Conservation (phyloP, 805 yeast species). For the Candida broadrunensis region DNA sequence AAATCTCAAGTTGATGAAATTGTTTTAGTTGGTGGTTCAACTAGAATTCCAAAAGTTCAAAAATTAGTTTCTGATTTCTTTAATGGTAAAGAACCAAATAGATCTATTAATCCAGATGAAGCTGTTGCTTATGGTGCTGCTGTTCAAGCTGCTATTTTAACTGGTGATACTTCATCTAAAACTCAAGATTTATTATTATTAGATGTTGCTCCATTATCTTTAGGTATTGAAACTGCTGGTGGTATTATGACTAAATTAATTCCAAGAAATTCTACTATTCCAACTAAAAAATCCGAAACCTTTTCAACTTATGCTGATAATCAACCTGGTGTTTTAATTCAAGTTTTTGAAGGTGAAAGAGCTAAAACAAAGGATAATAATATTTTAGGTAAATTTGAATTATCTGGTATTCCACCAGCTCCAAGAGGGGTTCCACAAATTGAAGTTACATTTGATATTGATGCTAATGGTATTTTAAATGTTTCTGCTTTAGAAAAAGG, state of each 20-base stretch:
- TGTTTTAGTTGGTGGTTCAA: constrained; percentile 96
- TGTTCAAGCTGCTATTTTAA: constrained; percentile 93
- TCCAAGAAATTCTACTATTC: constrained; percentile 97
- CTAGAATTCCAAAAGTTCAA: constrained; percentile 97
- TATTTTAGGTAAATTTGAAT: constrained; percentile 94
- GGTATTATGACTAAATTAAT: constrained; percentile 98
- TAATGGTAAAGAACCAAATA: constrained; percentile 96
- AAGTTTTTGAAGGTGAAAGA: constrained; percentile 98
- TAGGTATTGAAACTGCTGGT: constrained; percentile 99
- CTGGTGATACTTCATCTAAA: constrained; percentile 95
- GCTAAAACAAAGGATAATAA: constrained; percentile 94
- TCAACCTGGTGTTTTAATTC: constrained; percentile 98
- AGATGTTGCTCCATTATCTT: constrained; percentile 96
- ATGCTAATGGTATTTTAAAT: constrained; percentile 96
- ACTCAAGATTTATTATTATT: constrained; percentile 91
- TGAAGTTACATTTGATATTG: constrained; percentile 95
- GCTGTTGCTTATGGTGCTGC: constrained; percentile 99
- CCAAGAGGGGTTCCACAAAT: constrained; percentile 99
- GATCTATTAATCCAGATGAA: constrained; percentile 96
- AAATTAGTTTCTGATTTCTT: constrained; percentile 93
- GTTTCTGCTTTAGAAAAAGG: constrained; percentile 97
- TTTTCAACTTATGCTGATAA: constrained; percentile 97
- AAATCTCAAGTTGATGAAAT: constrained; percentile 89
- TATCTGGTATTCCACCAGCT: constrained; percentile 95
- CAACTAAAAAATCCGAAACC: constrained; percentile 95